These are phyloP conservation scores for Amoeboaphelidium protococcarum DNA, from an alignment of 371 early-diverging fungal genomes.

Conservation along the genomic window DNA sequence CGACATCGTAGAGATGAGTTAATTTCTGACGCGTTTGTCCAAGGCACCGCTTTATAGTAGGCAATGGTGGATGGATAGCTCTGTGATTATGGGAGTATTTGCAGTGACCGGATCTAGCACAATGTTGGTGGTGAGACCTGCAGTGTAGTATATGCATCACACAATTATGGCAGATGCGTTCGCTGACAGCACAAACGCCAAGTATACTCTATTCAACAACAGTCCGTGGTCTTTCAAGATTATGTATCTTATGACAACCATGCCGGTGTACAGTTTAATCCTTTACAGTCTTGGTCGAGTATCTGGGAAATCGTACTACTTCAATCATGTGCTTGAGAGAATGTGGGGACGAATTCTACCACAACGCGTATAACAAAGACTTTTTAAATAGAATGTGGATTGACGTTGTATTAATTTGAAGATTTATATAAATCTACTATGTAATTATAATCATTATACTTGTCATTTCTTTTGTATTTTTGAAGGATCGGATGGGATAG, in stretches of 20 bases:
- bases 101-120: conserved; percentile 22
- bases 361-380: conserved; percentile 2
- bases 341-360: conserved; percentile 25
- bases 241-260: conserved; percentile 16
- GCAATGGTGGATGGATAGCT: conserved; percentile 22
- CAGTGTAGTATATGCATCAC: conserved; percentile 12
- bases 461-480: no score
- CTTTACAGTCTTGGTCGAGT: conserved; percentile 17
- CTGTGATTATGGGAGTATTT: conserved; percentile 19
- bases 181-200: conserved; percentile 3
- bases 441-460: no score
- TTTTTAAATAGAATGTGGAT: no score
- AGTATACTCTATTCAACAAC: conserved; percentile 14
- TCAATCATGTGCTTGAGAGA: conserved; percentile 15
- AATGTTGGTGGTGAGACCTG: conserved; percentile 17
- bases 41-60: neutral
- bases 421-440: no score
- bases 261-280: conserved; percentile 18
- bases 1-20: no score
- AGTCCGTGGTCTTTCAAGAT: conserved; percentile 22
- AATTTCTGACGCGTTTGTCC: no score
- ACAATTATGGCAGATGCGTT: conserved; percentile 7
- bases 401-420: no score
- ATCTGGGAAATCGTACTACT: conserved; percentile 17
- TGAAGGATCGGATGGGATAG: no score